These are phyloP conservation scores for Odonthalia washingtoniensis DNA, from an alignment of 31 red algal species.

Conservation along the genomic window DNA sequence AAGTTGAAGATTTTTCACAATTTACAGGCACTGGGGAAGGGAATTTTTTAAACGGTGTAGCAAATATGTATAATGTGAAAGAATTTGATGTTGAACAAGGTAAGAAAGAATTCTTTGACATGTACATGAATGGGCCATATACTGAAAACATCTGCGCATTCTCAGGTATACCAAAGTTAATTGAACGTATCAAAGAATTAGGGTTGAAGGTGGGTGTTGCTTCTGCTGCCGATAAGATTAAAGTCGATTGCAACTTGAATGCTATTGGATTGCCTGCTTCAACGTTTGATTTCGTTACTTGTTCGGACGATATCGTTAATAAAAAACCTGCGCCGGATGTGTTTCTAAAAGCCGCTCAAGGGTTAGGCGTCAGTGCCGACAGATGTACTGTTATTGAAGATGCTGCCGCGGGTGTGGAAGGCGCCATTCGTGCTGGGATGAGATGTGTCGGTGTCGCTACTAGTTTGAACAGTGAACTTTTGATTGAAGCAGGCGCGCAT, in stretches of 20 bases:
- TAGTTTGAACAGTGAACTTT: constrained; percentile 28
- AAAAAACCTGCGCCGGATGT: constrained; percentile 97
- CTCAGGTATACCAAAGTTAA: constrained; percentile 64
- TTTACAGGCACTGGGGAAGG: constrained; percentile 92
- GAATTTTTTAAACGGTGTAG: constrained; percentile 79
- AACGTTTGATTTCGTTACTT: constrained; percentile 56
- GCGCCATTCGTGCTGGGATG: constrained; percentile 87
- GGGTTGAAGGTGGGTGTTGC: constrained; percentile 83
- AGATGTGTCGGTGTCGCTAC: constrained; percentile 74
- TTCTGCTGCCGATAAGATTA: constrained; percentile 80
- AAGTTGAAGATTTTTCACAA: constrained; percentile 74
- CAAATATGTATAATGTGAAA: constrained; percentile 57
- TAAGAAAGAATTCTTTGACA: constrained; percentile 77
- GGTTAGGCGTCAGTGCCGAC: constrained; percentile 41
- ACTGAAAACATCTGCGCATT: constrained; percentile 55
- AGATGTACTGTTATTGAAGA: constrained; percentile 90
- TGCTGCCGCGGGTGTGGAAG: constrained; percentile 78
- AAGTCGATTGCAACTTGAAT: constrained; percentile 82
- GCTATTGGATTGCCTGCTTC: constrained; percentile 64
- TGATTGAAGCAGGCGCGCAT: constrained; percentile 58
- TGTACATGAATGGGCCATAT: constrained; percentile 72
- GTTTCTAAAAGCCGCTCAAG: constrained; percentile 63
- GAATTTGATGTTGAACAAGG: constrained; percentile 69
- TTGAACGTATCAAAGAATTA: constrained; percentile 51
- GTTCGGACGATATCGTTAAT: constrained; percentile 65